Evolutionary conservation across 2,329 filamentous ascomycete species (phyloP).

Genomic region (Fonsecaea pugnacius): DNA sequence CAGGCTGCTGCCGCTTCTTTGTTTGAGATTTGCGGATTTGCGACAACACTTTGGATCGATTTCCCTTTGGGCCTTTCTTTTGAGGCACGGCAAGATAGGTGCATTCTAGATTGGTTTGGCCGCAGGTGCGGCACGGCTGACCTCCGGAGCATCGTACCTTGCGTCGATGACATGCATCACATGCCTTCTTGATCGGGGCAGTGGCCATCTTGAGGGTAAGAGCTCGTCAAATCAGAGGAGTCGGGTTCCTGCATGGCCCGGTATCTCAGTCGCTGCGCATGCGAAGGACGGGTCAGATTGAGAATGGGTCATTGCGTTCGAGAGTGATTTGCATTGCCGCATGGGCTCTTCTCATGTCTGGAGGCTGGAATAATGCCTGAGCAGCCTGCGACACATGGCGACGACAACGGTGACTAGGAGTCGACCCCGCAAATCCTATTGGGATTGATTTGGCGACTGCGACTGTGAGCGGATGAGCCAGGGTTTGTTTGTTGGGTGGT

Average conservation of each 20-base stretch:
- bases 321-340: not conserved
- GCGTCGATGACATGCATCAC: slow-evolving; percentile 40
- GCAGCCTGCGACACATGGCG: not conserved
- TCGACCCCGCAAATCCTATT: no score
- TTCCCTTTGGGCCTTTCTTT: slow-evolving; percentile 77
- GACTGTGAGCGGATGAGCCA: no score
- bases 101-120: slow-evolving; percentile 68
- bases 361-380: not conserved
- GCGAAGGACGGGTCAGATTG: not conserved
- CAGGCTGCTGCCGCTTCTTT: slow-evolving; percentile 57
- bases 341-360: not conserved
- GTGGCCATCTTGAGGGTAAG: slow-evolving; percentile 15
- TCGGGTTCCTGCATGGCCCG: not conserved
- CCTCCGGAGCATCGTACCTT: slow-evolving; percentile 38
- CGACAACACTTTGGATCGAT: slow-evolving; percentile 74
- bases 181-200: slow-evolving; percentile 39
- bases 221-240: not conserved
- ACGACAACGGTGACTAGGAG: no score
- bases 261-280: not conserved
- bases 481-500: no score
- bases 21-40: slow-evolving; percentile 69
- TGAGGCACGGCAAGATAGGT: slow-evolving; percentile 76
- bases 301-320: not conserved
- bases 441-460: no score
- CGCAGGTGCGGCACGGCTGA: slow-evolving; percentile 71